These are phyloP conservation scores for Arabidopsis arenosa DNA, from an alignment of 345 rosid genomes.

Conservation along the genomic window DNA sequence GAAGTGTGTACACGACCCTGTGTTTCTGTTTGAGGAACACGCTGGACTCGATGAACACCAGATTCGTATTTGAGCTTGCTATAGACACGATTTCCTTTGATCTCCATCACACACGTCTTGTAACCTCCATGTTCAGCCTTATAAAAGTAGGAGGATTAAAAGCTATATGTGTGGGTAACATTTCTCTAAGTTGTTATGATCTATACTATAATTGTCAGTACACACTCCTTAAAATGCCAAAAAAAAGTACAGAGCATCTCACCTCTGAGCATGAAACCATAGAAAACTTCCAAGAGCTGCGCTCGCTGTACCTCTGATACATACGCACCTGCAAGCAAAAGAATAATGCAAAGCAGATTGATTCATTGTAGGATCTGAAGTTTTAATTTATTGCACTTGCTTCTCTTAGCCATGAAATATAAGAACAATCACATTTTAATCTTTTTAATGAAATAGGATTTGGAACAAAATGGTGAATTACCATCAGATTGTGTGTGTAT, in stretches of 20 bases:
- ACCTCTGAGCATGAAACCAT: constrained; percentile 85
- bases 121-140: constrained; percentile 96
- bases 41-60: constrained; percentile 96
- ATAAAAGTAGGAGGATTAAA: constrained; percentile 34
- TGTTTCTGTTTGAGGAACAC: constrained; percentile 96
- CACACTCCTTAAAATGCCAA: neutral
- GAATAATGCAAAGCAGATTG: constrained; percentile 27
- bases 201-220: neutral
- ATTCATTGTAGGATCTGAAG: constrained; percentile 17
- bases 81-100: constrained; percentile 83
- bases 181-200: constrained; percentile 19
- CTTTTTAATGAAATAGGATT: neutral
- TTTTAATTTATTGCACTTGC: constrained; percentile 9
- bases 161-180: constrained; percentile 4
- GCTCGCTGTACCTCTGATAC: constrained; percentile 90
- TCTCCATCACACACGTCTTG: constrained; percentile 93
- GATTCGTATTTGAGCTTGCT: constrained; percentile 95
- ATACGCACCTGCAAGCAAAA: constrained; percentile 64
- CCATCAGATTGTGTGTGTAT: neutral
- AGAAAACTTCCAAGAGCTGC: constrained; percentile 74
- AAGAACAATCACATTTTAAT: constrained; percentile 4
- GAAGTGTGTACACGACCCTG: constrained; percentile 97
- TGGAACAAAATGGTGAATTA: constrained; percentile 10
- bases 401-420: constrained; percentile 18
- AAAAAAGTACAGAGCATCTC: constrained; percentile 15